Evolutionary conservation across 306 rosid genomes (phyloP).

Genomic region (Malus fusca): DNA sequence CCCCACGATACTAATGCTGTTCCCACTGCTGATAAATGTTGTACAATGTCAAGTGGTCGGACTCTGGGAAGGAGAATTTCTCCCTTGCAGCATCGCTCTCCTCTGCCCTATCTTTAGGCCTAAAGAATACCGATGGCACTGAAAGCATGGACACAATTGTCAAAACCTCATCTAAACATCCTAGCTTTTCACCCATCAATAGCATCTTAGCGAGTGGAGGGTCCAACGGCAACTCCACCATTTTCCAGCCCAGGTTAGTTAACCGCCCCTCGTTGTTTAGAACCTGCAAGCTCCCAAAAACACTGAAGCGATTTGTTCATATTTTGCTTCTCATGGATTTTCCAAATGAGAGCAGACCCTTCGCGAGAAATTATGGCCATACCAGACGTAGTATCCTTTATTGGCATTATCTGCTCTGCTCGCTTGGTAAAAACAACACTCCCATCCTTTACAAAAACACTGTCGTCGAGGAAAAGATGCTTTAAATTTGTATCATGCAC

Average conservation of each 20-base stretch:
- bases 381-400: slow-evolving; percentile 89
- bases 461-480: slow-evolving; percentile 88
- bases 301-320: slow-evolving; percentile 80
- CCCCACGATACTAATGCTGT: slow-evolving; percentile 81
- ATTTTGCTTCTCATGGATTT: slow-evolving; percentile 75
- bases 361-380: slow-evolving; percentile 93
- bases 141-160: slow-evolving; percentile 95
- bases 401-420: slow-evolving; percentile 89
- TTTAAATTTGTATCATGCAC: slow-evolving; percentile 70
- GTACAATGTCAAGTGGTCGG: slow-evolving; percentile 80
- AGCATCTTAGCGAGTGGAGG: slow-evolving; percentile 98
- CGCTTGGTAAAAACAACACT: slow-evolving; percentile 77
- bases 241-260: slow-evolving; percentile 87
- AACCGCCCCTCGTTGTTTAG: slow-evolving; percentile 81
- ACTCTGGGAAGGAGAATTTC: slow-evolving; percentile 78
- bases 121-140: slow-evolving; percentile 87
- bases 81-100: slow-evolving; percentile 97
- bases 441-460: slow-evolving; percentile 5
- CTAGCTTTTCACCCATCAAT: slow-evolving; percentile 75
- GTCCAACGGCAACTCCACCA: slow-evolving; percentile 93
- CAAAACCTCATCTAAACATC: slow-evolving; percentile 72
- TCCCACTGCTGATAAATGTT: slow-evolving; percentile 94
- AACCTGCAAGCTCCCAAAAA: slow-evolving; percentile 98
- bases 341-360: slow-evolving; percentile 79
- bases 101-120: slow-evolving; percentile 92